Base-by-base conservation (phyloP, 2,329 filamentous ascomycete genomes). In the Cladosporium oxysporum region DNA sequence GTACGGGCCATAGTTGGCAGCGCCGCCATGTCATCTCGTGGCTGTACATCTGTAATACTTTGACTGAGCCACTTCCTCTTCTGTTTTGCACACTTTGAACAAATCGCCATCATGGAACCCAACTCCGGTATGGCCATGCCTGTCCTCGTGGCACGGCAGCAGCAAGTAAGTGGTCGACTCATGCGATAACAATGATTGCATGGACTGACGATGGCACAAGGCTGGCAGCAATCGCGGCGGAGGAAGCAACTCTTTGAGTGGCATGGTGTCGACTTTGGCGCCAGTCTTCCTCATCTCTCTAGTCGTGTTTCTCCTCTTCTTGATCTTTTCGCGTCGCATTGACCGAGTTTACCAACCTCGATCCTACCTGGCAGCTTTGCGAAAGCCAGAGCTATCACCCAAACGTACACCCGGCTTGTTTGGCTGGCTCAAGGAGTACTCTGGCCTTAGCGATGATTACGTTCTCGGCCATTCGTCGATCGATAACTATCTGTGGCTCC, bases 341-440 rank as follows among this genome's bases (percentile, higher is more conserved):
- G 77, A 80, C 44, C 74, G 78, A 21, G 78, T 82, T 35, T 84
- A 76, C 55, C 66, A 67, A 28, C 75, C 75, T 14, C 69, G 75
- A 49, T 71, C 73, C 0, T 73, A 70, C 65, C 58, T 75, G 8
- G 67, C 63, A n/a, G 58, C 66, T 8, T 55, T 75, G n/a, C 62
- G 67, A 57, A 67, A 68, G 52, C 80, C 78, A 73, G 79, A 84
- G 67, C 79, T 79, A 69, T 84, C 79, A 58, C 84, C 84, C 23
- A 76, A 82, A 5, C 77, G 73, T 21, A 75, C 76, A 28, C 66
- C 64, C 14, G 81, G 83, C 50, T 77, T 84, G 66, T 75, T 87
- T 58, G 83, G 84, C 69, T 87, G 85, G 84, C 79, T 84, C 60
- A 76, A 75, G 10, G 76, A 79, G 62, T 79, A 80, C 67, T 73